phyloP scores from a whole-genome alignment of 1,284 basidiomycete genomes.

The Fomitopsis palustris region DNA sequence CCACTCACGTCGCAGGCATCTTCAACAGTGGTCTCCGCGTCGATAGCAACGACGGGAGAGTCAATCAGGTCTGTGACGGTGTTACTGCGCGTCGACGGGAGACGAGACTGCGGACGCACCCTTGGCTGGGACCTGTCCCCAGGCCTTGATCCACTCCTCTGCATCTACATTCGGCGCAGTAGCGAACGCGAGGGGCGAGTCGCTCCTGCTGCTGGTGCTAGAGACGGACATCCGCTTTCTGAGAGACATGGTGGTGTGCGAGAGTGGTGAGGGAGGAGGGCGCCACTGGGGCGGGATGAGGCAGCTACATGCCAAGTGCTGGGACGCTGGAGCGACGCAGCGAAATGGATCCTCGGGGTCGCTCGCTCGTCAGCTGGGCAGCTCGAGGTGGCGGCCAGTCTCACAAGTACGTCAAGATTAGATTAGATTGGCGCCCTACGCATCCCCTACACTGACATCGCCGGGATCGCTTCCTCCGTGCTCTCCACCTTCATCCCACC shows the following conservation, averaged over 20 bases:
- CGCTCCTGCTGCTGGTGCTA: slow-evolving; percentile 27
- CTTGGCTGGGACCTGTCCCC: slow-evolving; percentile 51
- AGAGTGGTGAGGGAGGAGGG: neutral
- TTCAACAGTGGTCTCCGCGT: slow-evolving; percentile 67
- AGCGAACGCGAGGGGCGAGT: slow-evolving; percentile 27
- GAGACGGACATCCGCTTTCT: slow-evolving; percentile 33
- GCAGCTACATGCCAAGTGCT: slow-evolving; percentile 6
- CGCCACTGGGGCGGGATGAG: slow-evolving; percentile 1
- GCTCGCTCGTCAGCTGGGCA: slow-evolving; percentile 4
- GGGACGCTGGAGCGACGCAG: slow-evolving; percentile 2
- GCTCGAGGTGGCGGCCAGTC: neutral
- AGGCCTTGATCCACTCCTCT: slow-evolving; percentile 55
- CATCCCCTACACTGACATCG: neutral
- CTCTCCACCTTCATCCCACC: neutral
- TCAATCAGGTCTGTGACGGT: slow-evolving; percentile 56
- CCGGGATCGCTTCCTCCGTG: neutral
- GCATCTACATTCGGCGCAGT: slow-evolving; percentile 38
- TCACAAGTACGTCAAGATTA: slow-evolving; percentile 11
- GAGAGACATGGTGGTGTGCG: slow-evolving; percentile 18
- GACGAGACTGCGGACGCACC: slow-evolving; percentile 31
- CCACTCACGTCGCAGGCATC: slow-evolving; percentile 70
- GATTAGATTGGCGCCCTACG: slow-evolving; percentile 8
- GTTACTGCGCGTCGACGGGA: neutral
- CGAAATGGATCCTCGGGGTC: slow-evolving; percentile 2
- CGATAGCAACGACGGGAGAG: slow-evolving; percentile 56